These are phyloP conservation scores for Nicotiana tabacum DNA, from an alignment of 257 asterid genomes.

Conservation along the genomic window DNA sequence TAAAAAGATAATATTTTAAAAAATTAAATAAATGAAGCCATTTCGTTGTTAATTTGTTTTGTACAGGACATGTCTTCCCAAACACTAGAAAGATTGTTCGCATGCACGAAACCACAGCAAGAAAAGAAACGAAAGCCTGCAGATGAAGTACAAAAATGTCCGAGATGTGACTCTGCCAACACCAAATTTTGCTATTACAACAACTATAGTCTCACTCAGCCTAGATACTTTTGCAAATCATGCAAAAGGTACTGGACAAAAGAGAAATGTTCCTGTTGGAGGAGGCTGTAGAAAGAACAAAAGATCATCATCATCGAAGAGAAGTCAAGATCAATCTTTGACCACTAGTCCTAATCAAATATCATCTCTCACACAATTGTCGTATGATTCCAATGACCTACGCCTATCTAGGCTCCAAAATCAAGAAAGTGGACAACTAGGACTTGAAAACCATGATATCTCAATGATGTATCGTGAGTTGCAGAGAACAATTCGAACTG, in stretches of 20 bases:
- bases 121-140: constrained; percentile 72
- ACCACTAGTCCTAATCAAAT: constrained; percentile 31
- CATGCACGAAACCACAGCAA: constrained; percentile 52
- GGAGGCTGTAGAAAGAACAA: constrained; percentile 87
- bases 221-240: constrained; percentile 86
- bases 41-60: background rate
- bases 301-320: constrained; percentile 39
- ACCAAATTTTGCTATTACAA: constrained; percentile 93
- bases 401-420: constrained; percentile 34
- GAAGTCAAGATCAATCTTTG: constrained; percentile 39
- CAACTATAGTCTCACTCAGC: constrained; percentile 93
- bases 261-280: constrained; percentile 88
- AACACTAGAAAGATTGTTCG: constrained; percentile 78
- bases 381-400: constrained; percentile 16
- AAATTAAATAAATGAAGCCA: no score
- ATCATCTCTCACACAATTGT: constrained; percentile 4
- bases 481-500: constrained; percentile 1
- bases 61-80: constrained; percentile 63
- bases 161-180: constrained; percentile 82
- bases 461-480: constrained; percentile 20
- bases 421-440: constrained; percentile 29
- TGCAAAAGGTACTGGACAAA: constrained; percentile 94
- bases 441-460: no score
- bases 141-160: constrained; percentile 68
- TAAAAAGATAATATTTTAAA: no score